Evolutionary conservation across 2,329 filamentous ascomycete species (phyloP), one percentile per base, ranked within the genome.

Genomic region (Acrodontium crateriforme): DNA sequence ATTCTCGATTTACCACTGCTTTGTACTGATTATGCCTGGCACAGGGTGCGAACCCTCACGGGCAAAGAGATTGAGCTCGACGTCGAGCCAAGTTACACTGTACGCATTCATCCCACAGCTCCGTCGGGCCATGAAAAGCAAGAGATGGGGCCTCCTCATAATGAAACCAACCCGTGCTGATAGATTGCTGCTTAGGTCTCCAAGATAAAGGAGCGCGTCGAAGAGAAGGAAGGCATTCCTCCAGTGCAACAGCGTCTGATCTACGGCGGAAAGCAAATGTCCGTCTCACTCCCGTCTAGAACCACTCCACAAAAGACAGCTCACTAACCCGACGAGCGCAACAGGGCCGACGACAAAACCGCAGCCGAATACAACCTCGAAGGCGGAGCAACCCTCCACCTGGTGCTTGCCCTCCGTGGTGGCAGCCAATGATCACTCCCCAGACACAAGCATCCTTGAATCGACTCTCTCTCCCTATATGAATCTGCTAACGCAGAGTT

Each of bases 1-100:
- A 25, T 30, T 27, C 21, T 15, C 28, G 17, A 14, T 18, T 15
- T 29, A 29, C 14, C 18, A 25, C 22, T 6, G 10, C 16, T 6
- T 11, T 10, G 19, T 12, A 21, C 31, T 16, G 10, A 22, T 34
- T 12, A 28, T 18, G 21, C 9, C 28, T n/a, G 13, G 14, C 22
- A 23, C 36, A 98, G 87, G 69, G 87, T 98, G 54, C 80, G 89
- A 54, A 98, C 89, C 38, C 75, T 98, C 40, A 95, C 89, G 40
- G 89, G 89, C 52, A 95, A 95, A 67, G 84, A 98, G 63, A 95
- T 95, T 56, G 87, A 95, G 68, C 74, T 98, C 48, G 85, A 95
- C 53, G 92, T 98, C 54, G 89, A 95, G 65, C 68, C 74, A 29
- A 77, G 83, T 50, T 92, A 92, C 69, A 93, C 85, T 71, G 85